phyloP scores from a whole-genome alignment of 331 rosid genomes.

The Malus hybrid region DNA sequence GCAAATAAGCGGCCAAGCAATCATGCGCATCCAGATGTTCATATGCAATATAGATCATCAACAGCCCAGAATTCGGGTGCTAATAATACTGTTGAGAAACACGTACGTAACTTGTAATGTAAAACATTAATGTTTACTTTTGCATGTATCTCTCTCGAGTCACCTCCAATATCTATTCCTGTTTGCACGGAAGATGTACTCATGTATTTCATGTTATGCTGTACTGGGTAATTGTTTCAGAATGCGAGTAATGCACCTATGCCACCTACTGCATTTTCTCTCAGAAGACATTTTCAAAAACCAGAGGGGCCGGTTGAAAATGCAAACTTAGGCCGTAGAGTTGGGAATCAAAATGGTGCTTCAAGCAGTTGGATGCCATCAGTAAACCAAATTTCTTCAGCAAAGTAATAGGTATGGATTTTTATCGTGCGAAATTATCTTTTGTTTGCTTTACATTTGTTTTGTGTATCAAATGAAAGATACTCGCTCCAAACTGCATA shows the following conservation, averaged over 20 bases:
- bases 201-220: background rate
- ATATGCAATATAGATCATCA: constrained; percentile 38
- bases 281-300: constrained; percentile 23
- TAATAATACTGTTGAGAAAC: constrained; percentile 25
- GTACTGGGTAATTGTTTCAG: constrained; percentile 26
- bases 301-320: constrained; percentile 30
- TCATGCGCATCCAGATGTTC: constrained; percentile 35
- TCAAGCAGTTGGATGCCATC: constrained; percentile 66
- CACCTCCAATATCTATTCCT: background rate
- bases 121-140: background rate
- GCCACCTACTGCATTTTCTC: constrained; percentile 26
- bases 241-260: constrained; percentile 20
- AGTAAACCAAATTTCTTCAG: constrained; percentile 40
- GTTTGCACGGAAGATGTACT: background rate
- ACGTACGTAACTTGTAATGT: constrained; percentile 28
- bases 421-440: background rate
- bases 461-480: background rate
- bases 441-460: background rate
- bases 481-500: background rate
- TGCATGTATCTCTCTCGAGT: background rate
- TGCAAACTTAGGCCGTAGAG: constrained; percentile 31
- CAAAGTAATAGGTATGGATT: constrained; percentile 41
- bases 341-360: constrained; percentile 39
- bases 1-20: constrained; percentile 30
- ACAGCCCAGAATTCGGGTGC: constrained; percentile 25